Percentiles rank a stretch among this genome's conserved stretches.
These are phyloP conservation scores for Hygrophila difformis DNA, from an alignment of 257 asterid genomes.

Conservation along the genomic window DNA sequence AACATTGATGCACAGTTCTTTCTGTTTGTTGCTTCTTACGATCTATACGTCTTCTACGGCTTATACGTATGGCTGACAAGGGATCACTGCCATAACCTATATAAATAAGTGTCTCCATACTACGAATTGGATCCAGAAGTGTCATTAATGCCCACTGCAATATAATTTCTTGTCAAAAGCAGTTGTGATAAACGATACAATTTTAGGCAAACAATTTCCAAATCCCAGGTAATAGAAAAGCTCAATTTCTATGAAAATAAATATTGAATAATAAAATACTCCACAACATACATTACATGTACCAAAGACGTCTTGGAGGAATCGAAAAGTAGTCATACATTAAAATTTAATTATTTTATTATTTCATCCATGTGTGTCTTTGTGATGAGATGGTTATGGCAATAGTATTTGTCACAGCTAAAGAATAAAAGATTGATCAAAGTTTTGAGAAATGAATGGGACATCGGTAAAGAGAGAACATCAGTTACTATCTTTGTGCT, in stretches of 20 bases:
- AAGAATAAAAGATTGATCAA: too few species aligned
- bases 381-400: too few species aligned
- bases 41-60: slow-evolving; percentile 85
- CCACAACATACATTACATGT: too few species aligned
- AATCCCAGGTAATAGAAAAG: neutral
- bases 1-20: slow-evolving; percentile 76
- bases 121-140: slow-evolving; percentile 78
- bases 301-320: too few species aligned
- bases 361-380: too few species aligned
- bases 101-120: slow-evolving; percentile 75
- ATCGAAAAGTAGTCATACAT: too few species aligned
- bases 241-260: neutral
- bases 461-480: too few species aligned
- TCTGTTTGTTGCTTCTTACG: slow-evolving; percentile 86
- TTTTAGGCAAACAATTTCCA: neutral
- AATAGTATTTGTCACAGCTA: too few species aligned
- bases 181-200: neutral
- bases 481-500: too few species aligned
- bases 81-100: slow-evolving; percentile 90
- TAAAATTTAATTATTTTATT: too few species aligned
- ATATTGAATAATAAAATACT: too few species aligned
- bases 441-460: too few species aligned
- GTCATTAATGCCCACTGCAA: slow-evolving; percentile 96
- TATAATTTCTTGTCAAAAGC: neutral
- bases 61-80: slow-evolving; percentile 65